Evolutionary conservation across 805 yeast genomes (phyloP).

Genomic region (Jamesozyma spencerorum): DNA sequence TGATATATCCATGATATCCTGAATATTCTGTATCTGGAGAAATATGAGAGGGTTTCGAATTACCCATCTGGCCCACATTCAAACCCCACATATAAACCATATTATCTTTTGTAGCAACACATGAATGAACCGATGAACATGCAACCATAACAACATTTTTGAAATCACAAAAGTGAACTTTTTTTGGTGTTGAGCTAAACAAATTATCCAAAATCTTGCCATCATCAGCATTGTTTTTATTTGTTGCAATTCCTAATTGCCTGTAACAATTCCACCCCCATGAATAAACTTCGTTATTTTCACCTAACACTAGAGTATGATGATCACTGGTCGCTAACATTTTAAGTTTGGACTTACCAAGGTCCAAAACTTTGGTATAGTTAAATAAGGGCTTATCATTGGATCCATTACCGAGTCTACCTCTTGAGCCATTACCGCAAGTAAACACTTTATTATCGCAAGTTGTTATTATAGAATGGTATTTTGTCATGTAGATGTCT

Average conservation of each 20-base stretch:
- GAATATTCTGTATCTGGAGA: slow-evolving; percentile 37
- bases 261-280: slow-evolving; percentile 72
- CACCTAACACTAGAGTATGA: slow-evolving; percentile 54
- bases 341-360: slow-evolving; percentile 29
- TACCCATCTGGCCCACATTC: slow-evolving; percentile 75
- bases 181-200: slow-evolving; percentile 21
- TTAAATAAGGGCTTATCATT: slow-evolving; percentile 33
- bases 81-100: slow-evolving; percentile 64
- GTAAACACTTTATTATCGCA: slow-evolving; percentile 43
- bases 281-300: slow-evolving; percentile 45
- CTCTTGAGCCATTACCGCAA: slow-evolving; percentile 62
- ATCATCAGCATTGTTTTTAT: slow-evolving; percentile 17
- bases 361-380: slow-evolving; percentile 36
- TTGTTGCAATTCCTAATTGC: slow-evolving; percentile 53
- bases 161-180: slow-evolving; percentile 13
- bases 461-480: slow-evolving; percentile 56
- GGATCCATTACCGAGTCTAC: slow-evolving; percentile 57
- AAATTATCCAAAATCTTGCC: slow-evolving; percentile 20
- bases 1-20: slow-evolving; percentile 33
- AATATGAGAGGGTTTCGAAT: slow-evolving; percentile 31
- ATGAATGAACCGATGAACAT: slow-evolving; percentile 62
- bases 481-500: slow-evolving; percentile 47
- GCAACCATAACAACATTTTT: slow-evolving; percentile 37
- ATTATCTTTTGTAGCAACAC: slow-evolving; percentile 43
- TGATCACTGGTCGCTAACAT: slow-evolving; percentile 49